Conservation (phyloP, 2,329 filamentous ascomycete species). For the Aureobasidium uvarum region DNA sequence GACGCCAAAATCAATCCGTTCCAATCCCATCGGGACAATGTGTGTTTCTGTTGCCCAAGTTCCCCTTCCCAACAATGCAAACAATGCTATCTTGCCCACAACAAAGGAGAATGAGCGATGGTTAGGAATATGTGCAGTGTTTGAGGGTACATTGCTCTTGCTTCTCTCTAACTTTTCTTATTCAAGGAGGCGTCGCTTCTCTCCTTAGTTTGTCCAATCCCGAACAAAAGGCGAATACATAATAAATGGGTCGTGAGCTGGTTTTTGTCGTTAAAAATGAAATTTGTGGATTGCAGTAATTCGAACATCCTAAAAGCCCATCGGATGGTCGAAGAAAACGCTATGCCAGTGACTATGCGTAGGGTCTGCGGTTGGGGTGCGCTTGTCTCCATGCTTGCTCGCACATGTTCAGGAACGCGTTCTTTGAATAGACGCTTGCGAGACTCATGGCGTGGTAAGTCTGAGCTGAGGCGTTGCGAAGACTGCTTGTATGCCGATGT, state of each 20-base stretch:
- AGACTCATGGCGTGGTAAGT: neutral
- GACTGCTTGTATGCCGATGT: slow-evolving; percentile 18
- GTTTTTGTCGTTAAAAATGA: slow-evolving; percentile 4
- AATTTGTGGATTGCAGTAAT: neutral
- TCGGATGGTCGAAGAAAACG: neutral
- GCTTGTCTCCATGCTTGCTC: slow-evolving; percentile 17
- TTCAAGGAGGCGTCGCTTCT: neutral
- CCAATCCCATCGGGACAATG: neutral
- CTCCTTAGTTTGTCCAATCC: neutral
- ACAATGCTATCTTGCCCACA: neutral
- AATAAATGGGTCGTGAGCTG: neutral
- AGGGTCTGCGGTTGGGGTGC: neutral
- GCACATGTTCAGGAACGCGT: neutral
- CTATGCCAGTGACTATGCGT: neutral
- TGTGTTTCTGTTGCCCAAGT: neutral
- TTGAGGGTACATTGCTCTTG: neutral
- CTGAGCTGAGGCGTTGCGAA: neutral
- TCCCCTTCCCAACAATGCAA: slow-evolving; percentile 2
- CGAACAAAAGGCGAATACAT: neutral
- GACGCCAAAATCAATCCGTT: neutral
- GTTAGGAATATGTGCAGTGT: neutral
- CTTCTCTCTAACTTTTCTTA: neutral
- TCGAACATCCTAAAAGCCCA: neutral
- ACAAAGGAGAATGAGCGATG: slow-evolving; percentile 7
- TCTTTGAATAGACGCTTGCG: neutral